phyloP scores from a whole-genome alignment of 768 basidiomycete species.

The Tremella mesenterica region DNA sequence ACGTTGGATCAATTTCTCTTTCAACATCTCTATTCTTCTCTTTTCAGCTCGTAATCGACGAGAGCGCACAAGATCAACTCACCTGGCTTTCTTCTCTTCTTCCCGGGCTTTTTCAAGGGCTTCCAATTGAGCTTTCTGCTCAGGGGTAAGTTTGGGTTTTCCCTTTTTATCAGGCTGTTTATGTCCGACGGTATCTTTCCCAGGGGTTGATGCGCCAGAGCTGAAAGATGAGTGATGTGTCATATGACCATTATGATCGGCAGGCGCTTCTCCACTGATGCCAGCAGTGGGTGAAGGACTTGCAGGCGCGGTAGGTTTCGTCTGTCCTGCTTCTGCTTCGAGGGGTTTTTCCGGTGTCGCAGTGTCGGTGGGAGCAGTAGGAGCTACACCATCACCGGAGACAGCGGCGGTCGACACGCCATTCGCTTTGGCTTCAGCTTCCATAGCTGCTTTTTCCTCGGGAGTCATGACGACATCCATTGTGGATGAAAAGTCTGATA shows the following conservation, averaged over 20 bases:
- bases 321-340: constrained; percentile 14
- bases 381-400: constrained; percentile 22
- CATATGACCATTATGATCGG: constrained; percentile 15
- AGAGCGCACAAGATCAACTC: constrained; percentile 1
- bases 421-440: constrained; percentile 52
- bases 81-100: constrained; percentile 49
- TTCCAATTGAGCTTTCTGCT: constrained; percentile 74
- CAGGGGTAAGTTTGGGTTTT: constrained; percentile 56
- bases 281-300: not conserved
- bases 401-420: constrained; percentile 29
- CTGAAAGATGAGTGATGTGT: constrained; percentile 21
- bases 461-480: constrained; percentile 70
- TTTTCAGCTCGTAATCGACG: constrained; percentile 51
- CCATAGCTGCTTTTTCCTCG: constrained; percentile 82
- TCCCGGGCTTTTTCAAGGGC: constrained; percentile 73
- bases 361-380: constrained; percentile 6
- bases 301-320: constrained; percentile 12
- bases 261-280: constrained; percentile 2
- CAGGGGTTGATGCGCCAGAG: not conserved
- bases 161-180: constrained; percentile 37
- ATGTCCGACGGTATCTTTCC: constrained; percentile 5
- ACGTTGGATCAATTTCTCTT: constrained; percentile 71
- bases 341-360: constrained; percentile 38
- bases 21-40: constrained; percentile 61
- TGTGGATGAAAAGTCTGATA: constrained; percentile 66